These are phyloP conservation scores for Coemansia sp. DNA, from an alignment of 192 early-diverging fungal species.

Conservation along the genomic window DNA sequence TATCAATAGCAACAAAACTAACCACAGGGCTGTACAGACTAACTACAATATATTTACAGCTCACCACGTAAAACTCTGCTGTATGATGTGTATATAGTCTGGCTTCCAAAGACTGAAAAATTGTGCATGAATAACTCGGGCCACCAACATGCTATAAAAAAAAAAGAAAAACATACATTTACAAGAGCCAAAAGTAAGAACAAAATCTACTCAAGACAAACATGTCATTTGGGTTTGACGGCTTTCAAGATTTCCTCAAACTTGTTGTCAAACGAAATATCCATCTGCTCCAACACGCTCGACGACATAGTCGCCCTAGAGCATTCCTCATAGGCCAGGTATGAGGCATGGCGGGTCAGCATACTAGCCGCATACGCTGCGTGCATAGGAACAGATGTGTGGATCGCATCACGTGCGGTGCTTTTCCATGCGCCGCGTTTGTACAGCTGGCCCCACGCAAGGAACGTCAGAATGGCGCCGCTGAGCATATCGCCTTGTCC, in stretches of 20 bases:
- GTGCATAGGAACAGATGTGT: slow-evolving; percentile 52
- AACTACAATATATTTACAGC: too few species aligned
- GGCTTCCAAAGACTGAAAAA: too few species aligned
- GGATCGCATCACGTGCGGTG: slow-evolving; percentile 11
- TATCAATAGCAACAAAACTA: too few species aligned
- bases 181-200: not conserved
- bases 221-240: slow-evolving; percentile 17
- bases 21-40: too few species aligned
- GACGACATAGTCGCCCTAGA: slow-evolving; percentile 39
- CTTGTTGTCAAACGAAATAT: slow-evolving; percentile 53
- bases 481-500: slow-evolving; percentile 95
- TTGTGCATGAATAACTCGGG: too few species aligned
- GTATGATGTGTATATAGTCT: too few species aligned
- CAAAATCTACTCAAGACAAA: too few species aligned
- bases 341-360: slow-evolving; percentile 46
- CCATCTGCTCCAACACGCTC: slow-evolving; percentile 43
- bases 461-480: slow-evolving; percentile 77
- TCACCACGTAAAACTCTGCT: too few species aligned
- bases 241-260: slow-evolving; percentile 46
- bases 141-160: too few species aligned
- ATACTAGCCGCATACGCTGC: slow-evolving; percentile 63
- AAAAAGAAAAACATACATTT: not conserved
- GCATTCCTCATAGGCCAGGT: slow-evolving; percentile 46
- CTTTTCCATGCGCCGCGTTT: slow-evolving; percentile 56
- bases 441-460: slow-evolving; percentile 80